phyloP scores from a whole-genome alignment of 768 basidiomycete genomes.

The Tulasnella sp. region DNA sequence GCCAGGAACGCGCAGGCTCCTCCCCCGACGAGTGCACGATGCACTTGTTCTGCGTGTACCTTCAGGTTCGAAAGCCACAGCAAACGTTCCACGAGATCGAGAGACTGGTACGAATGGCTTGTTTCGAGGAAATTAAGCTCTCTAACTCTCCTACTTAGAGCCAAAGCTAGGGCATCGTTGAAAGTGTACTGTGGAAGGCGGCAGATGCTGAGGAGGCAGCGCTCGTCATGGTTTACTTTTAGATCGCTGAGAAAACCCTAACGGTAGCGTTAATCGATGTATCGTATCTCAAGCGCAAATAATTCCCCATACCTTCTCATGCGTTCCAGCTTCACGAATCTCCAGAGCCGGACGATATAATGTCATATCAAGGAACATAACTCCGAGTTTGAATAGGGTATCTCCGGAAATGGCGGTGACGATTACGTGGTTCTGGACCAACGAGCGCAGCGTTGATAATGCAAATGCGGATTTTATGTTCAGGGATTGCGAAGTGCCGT shows the following conservation, averaged over 20 bases:
- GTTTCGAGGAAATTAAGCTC: neutral
- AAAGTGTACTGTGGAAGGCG: neutral
- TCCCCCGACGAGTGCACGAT: neutral
- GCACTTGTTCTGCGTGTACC: neutral
- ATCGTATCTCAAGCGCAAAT: too few relatives aligned
- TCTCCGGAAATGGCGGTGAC: neutral
- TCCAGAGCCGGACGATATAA: neutral
- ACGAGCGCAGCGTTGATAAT: neutral
- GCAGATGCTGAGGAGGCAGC: too few relatives aligned
- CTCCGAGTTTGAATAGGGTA: neutral
- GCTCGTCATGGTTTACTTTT: too few relatives aligned
- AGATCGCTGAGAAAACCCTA: too few relatives aligned
- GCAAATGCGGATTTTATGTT: neutral
- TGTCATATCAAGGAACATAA: neutral
- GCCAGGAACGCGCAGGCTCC: neutral
- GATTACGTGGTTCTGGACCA: neutral
- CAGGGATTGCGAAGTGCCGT: neutral
- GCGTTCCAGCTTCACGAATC: neutral
- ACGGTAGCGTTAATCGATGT: too few relatives aligned
- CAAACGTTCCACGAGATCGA: neutral
- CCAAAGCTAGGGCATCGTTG: neutral
- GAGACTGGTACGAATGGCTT: neutral
- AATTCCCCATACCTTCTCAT: neutral
- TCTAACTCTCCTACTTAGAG: neutral
- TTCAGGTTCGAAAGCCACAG: neutral